Base-by-base conservation (phyloP, 2,329 filamentous ascomycete genomes). In the Pleoardoris graminearum region DNA sequence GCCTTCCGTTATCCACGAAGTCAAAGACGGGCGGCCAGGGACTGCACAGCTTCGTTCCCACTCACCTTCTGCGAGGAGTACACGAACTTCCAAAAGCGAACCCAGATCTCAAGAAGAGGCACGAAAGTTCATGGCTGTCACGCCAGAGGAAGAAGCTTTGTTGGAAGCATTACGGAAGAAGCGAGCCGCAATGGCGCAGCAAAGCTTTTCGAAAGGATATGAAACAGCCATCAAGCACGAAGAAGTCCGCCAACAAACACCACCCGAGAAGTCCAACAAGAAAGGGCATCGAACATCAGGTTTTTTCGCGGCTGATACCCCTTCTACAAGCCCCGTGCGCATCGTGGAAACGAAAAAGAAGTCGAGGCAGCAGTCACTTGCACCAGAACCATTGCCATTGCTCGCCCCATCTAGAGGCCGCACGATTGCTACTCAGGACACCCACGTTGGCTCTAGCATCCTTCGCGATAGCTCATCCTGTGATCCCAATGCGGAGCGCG, bases 141-240 rank as follows among this genome's bases (percentile, higher is more conserved):
- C 77, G 1, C 71, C 77, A 48, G 78, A 80, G 60, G 78, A 80
- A 59, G 78, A 79, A 62, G 75, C 76, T 21, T 60, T 80, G 12
- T 57, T 80, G 30, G 78, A 79, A 49, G 66, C 80, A 64, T 79
- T 80, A 76, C 75, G 78, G 7, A 71, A 74, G 51, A 80, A 79
- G 59, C 72, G 77, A 38, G 76, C 77, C 10, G 73, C 72, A 7
- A 79, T 79, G 77, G 70, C 70, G 22, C 74, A 77, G 57, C 66
- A 72, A 35, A 71, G 66, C 43, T 72, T 71, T 51, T 60, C 69
- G 1, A 70, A 76, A 54, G 74, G 70, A 21, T 71, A 72, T 44
- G 62, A 66, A 30, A 60, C 69, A 19, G 69, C 69, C 12, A 51
- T 74, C 5, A 71, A 76, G 53, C 60, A 73, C 30, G 63, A 65